Evolutionary conservation across 2,329 filamentous ascomycete genomes (phyloP), one percentile per base, ranked within the genome.

Genomic region (Stylonectria norvegica): DNA sequence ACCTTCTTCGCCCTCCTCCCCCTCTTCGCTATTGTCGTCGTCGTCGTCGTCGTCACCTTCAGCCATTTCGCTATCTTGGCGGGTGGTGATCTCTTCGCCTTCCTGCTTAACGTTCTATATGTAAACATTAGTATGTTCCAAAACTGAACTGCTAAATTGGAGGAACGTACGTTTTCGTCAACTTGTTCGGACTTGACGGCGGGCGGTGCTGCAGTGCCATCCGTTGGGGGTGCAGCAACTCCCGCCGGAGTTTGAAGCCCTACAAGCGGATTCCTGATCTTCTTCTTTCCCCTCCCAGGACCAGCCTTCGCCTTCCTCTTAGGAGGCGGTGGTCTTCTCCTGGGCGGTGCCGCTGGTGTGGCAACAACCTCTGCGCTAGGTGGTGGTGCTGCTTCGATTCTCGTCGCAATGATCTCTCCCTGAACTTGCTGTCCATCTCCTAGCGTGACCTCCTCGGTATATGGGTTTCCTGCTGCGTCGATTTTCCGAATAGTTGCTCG

Each of bases 401-500:
- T 73, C 2, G 76, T 79, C 0, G 77, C 73, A 43, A 88, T 78
- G 36, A 95, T 83, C 59, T 95, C 89, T 41, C 89, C 89, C 48
- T 91, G 86, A 1, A 95, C 76, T 5, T 72, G 71, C 59, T 93
- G 86, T 1, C 89, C 89, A 42, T 91, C 86, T 5, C 81, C 78
- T 4, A 95, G 76, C 15, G 88, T 85, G 6, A 93, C 81, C 56
- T 94, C 88, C 62, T 93, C 89, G 2, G 91, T 83, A 45, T 86
- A 88, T 8, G 87, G 76, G 53, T 91, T 91, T 17, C 90, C 90
- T 1, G 81, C 79, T 4, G 84, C 82, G 59, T 95, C 88, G 9
- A 84, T 70, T 50, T 85, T 82, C 54, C 86, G 81, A 38, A 96
- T 86, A 16, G 85, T 93, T 0, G 86, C 88, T 56, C 85, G 85